Conservation (phyloP, 805 yeast species). For the Hyphopichia homilentoma region DNA sequence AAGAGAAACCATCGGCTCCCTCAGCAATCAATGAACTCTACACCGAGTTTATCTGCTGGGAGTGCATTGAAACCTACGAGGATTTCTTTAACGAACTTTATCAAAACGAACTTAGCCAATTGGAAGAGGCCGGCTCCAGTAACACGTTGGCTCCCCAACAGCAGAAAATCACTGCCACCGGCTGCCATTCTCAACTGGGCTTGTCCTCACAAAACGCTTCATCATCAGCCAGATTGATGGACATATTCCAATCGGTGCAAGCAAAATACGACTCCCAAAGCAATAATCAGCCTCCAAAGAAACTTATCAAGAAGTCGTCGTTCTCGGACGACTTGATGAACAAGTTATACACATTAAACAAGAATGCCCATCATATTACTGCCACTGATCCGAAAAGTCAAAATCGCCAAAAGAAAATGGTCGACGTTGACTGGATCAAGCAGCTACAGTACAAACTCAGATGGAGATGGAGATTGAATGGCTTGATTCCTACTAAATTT, state of each 20-base stretch:
- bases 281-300: background rate
- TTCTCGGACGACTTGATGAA: conserved; percentile 4
- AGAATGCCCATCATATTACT: conserved; percentile 9
- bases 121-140: no score
- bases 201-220: conserved; percentile 1
- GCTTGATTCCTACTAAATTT: conserved; percentile 14
- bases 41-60: conserved; percentile 59
- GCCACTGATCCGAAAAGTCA: conserved; percentile 4
- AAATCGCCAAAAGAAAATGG: conserved; percentile 3
- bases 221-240: conserved; percentile 7
- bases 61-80: conserved; percentile 58
- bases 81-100: conserved; percentile 41
- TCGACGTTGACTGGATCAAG: conserved; percentile 11
- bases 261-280: conserved; percentile 6
- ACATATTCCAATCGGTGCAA: conserved; percentile 11
- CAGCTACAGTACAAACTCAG: conserved; percentile 14
- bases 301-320: background rate
- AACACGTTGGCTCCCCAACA: background rate
- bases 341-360: conserved; percentile 11
- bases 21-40: conserved; percentile 10
- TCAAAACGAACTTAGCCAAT: conserved; percentile 3
- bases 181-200: conserved; percentile 1
- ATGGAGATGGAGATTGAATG: conserved; percentile 21
- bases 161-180: background rate
- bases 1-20: background rate